Conservation (phyloP, 768 basidiomycete genomes). For the Termitomyces sp. region DNA sequence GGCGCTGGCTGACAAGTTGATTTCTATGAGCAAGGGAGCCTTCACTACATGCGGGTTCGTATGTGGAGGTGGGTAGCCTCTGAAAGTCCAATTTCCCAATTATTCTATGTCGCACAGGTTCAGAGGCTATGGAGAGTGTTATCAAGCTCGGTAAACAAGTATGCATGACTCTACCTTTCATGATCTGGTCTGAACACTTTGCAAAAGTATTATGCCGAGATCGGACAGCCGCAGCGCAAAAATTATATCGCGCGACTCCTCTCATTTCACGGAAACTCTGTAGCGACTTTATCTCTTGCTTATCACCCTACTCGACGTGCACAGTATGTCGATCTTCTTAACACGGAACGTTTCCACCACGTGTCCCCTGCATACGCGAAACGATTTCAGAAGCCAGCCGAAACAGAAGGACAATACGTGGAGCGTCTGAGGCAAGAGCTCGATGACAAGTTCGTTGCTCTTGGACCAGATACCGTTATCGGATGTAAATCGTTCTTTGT, state of each 20-base stretch:
- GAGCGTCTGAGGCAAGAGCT: slow-evolving; percentile 73
- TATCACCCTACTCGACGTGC: slow-evolving; percentile 62
- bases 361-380: slow-evolving; percentile 85
- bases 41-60: slow-evolving; percentile 70
- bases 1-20: slow-evolving; percentile 61
- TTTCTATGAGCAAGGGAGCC: slow-evolving; percentile 65
- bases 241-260: slow-evolving; percentile 78
- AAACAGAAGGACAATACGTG: slow-evolving; percentile 78
- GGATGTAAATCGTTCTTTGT: slow-evolving; percentile 52
- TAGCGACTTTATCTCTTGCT: slow-evolving; percentile 63
- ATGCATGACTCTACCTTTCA: slow-evolving; percentile 10
- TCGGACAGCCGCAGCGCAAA: slow-evolving; percentile 59
- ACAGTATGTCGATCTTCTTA: slow-evolving; percentile 63
- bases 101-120: slow-evolving; percentile 40
- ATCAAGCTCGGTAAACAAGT: slow-evolving; percentile 81
- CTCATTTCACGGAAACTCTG: slow-evolving; percentile 84
- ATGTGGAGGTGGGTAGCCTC: slow-evolving; percentile 54
- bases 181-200: neutral
- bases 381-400: slow-evolving; percentile 64
- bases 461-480: slow-evolving; percentile 79
- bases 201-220: slow-evolving; percentile 63
- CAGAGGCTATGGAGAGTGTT: slow-evolving; percentile 87
- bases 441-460: slow-evolving; percentile 77
- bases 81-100: neutral
- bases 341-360: slow-evolving; percentile 68